Evolutionary conservation across 1,139 yeast species (phyloP), one percentile per base, ranked within the genome.

Genomic region (Debaryomyces psychrophilus): DNA sequence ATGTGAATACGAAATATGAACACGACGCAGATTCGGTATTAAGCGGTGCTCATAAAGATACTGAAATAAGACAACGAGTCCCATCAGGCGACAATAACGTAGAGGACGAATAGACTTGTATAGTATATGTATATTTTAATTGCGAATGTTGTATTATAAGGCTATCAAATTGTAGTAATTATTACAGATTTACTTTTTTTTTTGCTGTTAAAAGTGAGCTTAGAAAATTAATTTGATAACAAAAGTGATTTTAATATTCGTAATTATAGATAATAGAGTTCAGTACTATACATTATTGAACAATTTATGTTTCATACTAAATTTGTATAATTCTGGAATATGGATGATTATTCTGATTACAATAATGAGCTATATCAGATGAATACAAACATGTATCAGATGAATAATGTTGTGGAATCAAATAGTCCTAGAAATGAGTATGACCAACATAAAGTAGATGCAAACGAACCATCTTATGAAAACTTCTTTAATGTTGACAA

Each of bases 1-100:
- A 47, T 5, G 57, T 49, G 7, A 50, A 49, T 14, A 51, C 37
- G 20, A 34, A 40, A 8, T 28, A 25, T 23, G 26, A 23, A 15
- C 18, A 12, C 9, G 17, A 29, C n/a, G 42, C 18, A 7, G 20
- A 18, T n/a, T 9, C 36, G 9, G 14, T 8, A 5, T 33, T 18
- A 20, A 33, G 11, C 15, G 31, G 31, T 27, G 29, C 5, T 20
- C 48, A 11, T 37, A 14, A 12, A 41, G 41, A 18, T 31, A 34
- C 41, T 22, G 36, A 29, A 14, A 27, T 62, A 25, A 51, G 72
- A 44, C 69, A 67, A 49, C 56, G 75, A 45, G 57, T 65, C 9
- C 71, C 74, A 4, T 67, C 72, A 15, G 67, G 64, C 17, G 62
- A 54, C 14, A 50, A 46, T 37, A 40, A 26, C 8, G 29, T 48